Base-by-base conservation (phyloP, 305 asterid genomes). In the Ilex paraguariensis region DNA sequence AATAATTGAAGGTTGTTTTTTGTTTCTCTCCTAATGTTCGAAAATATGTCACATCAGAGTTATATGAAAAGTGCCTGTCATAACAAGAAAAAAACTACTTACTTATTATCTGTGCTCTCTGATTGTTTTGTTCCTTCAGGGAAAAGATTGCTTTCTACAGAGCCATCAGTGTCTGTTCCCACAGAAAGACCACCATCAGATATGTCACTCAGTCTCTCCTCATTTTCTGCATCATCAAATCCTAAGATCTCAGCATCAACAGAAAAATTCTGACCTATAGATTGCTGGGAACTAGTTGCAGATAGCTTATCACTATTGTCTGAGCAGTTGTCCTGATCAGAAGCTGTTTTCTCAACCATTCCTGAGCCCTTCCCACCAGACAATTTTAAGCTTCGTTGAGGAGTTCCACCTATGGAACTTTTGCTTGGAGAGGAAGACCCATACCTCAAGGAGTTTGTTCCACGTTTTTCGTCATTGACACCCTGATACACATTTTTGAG, bases 81-180 rank as follows among this genome's bases (percentile, higher is more conserved):
- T 31, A 21, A 40, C 12, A 8, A 15, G 31, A 17, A 14, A 3
- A 32, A 46, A 4, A 9, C 7, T 65, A 77, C 86, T 76, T 66
- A 77, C 88, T 65, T 76, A 7, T 65, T 76, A 7, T 65, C 70
- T 12, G 40, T 65, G 39, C 39, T 66, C 53, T 75, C 65, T 49
- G 74, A 55, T 63, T 0, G 57, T 71, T 62, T 75, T 75, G 64
- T 60, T 70, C 67, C 77, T 50, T 54, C 78, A 39, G 40, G 66
- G 51, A 69, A 68, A 42, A 13, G 53, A 61, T 60, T 59, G 62
- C 77, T 70, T 52, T 77, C 65, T 10, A 6, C 61, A 31, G 63
- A 65, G 72, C 64, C 77, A 64, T 83, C 79, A 83, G 80, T 50
- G 69, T 75, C 88, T 79, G 84, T 70, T 65, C 65, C 73, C 79